Base-by-base conservation (phyloP, 2,329 filamentous ascomycete genomes). In the Trichoderma pleuroti region DNA sequence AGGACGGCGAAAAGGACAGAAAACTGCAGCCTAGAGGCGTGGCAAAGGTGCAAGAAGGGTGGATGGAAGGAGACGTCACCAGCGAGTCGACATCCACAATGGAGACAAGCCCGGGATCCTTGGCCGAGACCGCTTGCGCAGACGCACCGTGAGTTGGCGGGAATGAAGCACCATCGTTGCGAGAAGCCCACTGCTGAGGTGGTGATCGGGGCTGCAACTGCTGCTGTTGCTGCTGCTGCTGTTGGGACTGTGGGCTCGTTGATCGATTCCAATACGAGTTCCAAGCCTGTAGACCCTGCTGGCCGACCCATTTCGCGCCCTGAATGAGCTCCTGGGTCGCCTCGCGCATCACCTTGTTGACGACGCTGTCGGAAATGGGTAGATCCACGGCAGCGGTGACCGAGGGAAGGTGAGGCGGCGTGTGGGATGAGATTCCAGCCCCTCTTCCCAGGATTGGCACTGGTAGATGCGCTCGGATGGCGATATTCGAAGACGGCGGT, bases 291-390 rank as follows among this genome's bases (percentile, higher is more conserved):
- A 90, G 85, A 26, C 92, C 89, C 77, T 94, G 92, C 76, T 94
- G 92, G 3, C 91, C 90, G 69, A 93, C 88, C 90, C 91, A 94
- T 74, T 88, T 91, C 30, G 90, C 91, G 24, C 90, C 89, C 71
- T 92, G 89, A 56, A 94, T 91, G 54, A 93, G 83, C 76, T 93
- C 92, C 76, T 95, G 92, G 0, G 92, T 92, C 2, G 92, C 91
- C 78, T 93, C 92, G 72, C 93, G 88, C 81, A 93, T 91, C 67
- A 94, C 86, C 74, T 92, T 91, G 80, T 92, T 93, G 79, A 92
- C 86, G 73, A 93, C 84, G 71, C 91, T 89, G 75, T 93, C 91
- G 0, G 87, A 86, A 71, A 91, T 88, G 1, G 91, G 90, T n/a
- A 91, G 86, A 72, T 94, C 92, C 7, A 93, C 86, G 52, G 88